Evolutionary conservation across 2,329 filamentous ascomycete genomes (phyloP).

Genomic region (Pseudocercospora fijiensis): DNA sequence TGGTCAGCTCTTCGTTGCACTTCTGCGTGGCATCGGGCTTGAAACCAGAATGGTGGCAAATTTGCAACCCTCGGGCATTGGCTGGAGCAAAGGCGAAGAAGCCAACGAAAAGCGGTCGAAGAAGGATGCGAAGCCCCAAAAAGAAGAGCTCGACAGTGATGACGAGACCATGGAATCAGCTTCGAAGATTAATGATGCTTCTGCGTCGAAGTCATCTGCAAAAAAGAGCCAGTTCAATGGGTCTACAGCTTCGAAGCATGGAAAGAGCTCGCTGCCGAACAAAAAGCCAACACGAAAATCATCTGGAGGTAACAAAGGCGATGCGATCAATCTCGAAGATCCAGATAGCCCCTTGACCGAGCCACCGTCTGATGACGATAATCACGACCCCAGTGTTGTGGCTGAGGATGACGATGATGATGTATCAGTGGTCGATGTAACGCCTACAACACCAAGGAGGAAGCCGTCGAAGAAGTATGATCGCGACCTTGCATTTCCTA

Average conservation of each 20-base stretch:
- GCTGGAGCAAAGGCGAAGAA: conserved; percentile 85
- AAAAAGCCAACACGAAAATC: conserved; percentile 31
- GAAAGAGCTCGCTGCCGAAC: not conserved
- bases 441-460: conserved; percentile 46
- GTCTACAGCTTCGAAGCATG: not conserved
- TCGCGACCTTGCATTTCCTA: conserved; percentile 74
- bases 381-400: not conserved
- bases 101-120: conserved; percentile 55
- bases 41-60: conserved; percentile 82
- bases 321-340: conserved; percentile 49
- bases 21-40: conserved; percentile 76
- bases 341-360: conserved; percentile 50
- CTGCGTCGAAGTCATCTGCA: not conserved
- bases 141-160: conserved; percentile 17
- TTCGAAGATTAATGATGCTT: not conserved
- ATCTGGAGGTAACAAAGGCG: conserved; percentile 35
- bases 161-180: conserved; percentile 8
- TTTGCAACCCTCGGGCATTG: conserved; percentile 83
- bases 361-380: conserved; percentile 43
- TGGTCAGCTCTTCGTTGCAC: conserved; percentile 82
- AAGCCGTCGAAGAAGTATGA: conserved; percentile 59
- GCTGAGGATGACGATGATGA: conserved; percentile 54
- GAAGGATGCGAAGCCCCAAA: conserved; percentile 27
- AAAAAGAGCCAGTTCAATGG: conserved; percentile 13
- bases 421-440: conserved; percentile 60